Evolutionary conservation across 2,329 filamentous ascomycete genomes (phyloP).

Genomic region (Arthrobotrys sphaeroides): DNA sequence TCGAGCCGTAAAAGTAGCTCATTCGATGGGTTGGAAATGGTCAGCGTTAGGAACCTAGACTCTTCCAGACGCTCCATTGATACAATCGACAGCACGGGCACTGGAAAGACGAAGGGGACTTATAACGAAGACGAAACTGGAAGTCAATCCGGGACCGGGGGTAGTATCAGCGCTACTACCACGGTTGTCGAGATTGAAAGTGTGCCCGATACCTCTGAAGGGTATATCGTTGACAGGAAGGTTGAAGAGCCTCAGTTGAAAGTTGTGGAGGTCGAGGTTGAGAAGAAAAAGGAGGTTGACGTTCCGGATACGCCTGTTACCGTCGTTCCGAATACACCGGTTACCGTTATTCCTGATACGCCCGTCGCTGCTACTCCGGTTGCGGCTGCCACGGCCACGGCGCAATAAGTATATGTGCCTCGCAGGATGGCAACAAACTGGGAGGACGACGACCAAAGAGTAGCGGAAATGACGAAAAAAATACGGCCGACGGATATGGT

Average conservation of each 20-base stretch:
- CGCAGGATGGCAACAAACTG: background rate
- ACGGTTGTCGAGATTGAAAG: slow-evolving; percentile 47
- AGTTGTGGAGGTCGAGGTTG: background rate
- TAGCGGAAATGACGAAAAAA: background rate
- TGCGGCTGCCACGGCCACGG: background rate
- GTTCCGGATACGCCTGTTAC: background rate
- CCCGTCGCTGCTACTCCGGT: background rate
- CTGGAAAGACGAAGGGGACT: background rate
- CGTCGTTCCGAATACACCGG: background rate
- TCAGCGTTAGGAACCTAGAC: slow-evolving; percentile 22
- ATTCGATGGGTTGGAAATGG: slow-evolving; percentile 42
- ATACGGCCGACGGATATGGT: background rate
- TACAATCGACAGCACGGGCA: slow-evolving; percentile 14
- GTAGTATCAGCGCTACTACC: slow-evolving; percentile 46
- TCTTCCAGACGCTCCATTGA: slow-evolving; percentile 33
- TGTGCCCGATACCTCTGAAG: slow-evolving; percentile 12
- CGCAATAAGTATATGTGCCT: background rate
- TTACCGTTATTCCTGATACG: background rate
- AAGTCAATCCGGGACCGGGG: background rate
- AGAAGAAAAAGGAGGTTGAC: background rate
- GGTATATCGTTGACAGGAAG: slow-evolving; percentile 15
- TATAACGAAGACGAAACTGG: slow-evolving; percentile 9
- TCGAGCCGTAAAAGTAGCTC: slow-evolving; percentile 6
- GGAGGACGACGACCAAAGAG: background rate
- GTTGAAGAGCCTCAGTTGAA: background rate